Evolutionary conservation across 192 early-diverging fungal genomes (phyloP).

Genomic region (Rhizophlyctis rosea): DNA sequence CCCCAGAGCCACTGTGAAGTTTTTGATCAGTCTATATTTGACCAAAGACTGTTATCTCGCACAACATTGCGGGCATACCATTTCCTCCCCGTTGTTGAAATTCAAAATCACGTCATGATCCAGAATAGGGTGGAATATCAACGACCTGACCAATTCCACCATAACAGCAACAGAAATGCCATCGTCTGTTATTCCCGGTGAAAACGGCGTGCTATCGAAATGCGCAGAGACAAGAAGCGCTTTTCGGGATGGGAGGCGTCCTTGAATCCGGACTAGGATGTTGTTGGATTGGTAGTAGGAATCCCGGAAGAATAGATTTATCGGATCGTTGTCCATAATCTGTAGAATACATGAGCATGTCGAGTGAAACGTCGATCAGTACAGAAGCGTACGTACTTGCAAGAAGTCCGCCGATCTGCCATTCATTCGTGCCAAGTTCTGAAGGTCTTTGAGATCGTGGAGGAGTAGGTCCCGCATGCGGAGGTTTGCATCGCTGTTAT

Average conservation of each 20-base stretch:
- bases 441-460: no score
- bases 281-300: constrained; percentile 38
- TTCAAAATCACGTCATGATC: constrained; percentile 35
- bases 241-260: constrained; percentile 3
- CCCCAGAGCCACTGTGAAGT: no score
- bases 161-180: constrained; percentile 41
- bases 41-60: no score
- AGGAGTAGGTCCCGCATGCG: no score
- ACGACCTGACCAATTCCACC: constrained; percentile 30
- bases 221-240: constrained; percentile 45
- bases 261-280: constrained; percentile 25
- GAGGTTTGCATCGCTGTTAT: no score
- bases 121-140: constrained; percentile 21
- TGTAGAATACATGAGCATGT: no score
- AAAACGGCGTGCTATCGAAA: constrained; percentile 38
- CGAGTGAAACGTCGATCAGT: no score
- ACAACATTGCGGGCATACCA: constrained; percentile 9
- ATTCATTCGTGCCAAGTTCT: no score
- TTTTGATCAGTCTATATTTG: no score
- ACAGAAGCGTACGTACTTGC: no score
- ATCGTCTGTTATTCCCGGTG: constrained; percentile 46
- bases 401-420: no score
- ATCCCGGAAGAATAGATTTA: constrained; percentile 8
- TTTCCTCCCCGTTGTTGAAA: constrained; percentile 52
- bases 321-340: no score